Evolutionary conservation across 164 flowering plant genomes (phyloP).

Genomic region (Aristolochia californica): DNA sequence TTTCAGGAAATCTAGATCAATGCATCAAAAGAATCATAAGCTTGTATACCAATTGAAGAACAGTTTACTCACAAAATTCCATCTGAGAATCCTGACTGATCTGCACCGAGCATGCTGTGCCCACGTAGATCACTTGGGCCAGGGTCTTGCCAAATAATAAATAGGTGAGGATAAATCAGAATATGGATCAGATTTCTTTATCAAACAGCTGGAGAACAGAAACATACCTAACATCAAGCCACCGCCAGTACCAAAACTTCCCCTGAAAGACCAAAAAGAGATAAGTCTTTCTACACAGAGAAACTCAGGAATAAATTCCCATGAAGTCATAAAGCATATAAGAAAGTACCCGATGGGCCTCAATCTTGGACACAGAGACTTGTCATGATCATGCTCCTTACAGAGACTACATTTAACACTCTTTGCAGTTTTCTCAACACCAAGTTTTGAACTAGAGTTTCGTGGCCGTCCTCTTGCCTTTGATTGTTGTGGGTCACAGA

Average conservation of each 20-base stretch:
- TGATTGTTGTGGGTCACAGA: slow-evolving; percentile 4
- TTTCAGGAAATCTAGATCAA: too few relatives aligned
- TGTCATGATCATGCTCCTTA: slow-evolving; percentile 6
- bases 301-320: neutral
- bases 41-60: neutral
- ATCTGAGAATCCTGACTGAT: slow-evolving; percentile 11
- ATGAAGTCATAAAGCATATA: neutral
- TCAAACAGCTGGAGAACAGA: neutral
- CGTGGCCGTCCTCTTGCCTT: slow-evolving; percentile 9
- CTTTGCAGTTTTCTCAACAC: slow-evolving; percentile 3
- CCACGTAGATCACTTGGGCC: slow-evolving; percentile 10
- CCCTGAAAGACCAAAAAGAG: slow-evolving; percentile 4
- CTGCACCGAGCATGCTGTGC: slow-evolving; percentile 7
- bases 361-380: slow-evolving; percentile 6
- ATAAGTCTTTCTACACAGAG: neutral
- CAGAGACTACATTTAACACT: slow-evolving; percentile 7
- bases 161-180: neutral
- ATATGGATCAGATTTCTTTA: too few relatives aligned
- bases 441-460: slow-evolving; percentile 2
- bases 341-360: slow-evolving; percentile 9
- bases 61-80: slow-evolving; percentile 8
- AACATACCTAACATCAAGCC: slow-evolving; percentile 11
- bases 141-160: slow-evolving; percentile 1
- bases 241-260: slow-evolving; percentile 3
- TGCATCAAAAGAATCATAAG: neutral